Percentiles rank a stretch among this genome's conserved stretches.
These are phyloP conservation scores for Verticillium nonalfalfae DNA, from an alignment of 2,329 filamentous ascomycete species.

Conservation along the genomic window DNA sequence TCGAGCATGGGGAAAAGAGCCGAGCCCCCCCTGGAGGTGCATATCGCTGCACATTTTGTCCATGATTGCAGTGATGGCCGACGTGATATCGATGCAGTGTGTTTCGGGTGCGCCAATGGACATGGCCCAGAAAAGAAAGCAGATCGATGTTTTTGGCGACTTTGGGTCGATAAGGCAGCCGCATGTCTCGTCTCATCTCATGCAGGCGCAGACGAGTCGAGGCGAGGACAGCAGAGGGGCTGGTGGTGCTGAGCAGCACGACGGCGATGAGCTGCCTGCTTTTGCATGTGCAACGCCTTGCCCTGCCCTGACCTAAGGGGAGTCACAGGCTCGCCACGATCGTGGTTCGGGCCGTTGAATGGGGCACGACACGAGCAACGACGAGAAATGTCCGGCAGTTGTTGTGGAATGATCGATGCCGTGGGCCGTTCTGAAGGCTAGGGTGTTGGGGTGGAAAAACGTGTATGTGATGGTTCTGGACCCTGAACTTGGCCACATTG, in stretches of 20 bases:
- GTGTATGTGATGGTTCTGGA: neutral
- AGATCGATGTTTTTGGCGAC: neutral
- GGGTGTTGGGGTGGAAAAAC: neutral
- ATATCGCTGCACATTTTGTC: neutral
- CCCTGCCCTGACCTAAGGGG: no score
- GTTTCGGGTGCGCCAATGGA: neutral
- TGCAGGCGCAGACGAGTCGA: no score
- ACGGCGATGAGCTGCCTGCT: no score
- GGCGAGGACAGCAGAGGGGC: no score
- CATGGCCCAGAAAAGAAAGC: neutral
- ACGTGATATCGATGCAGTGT: neutral
- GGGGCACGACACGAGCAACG: neutral
- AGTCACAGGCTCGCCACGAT: neutral
- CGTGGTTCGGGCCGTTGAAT: neutral
- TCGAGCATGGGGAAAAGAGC: constrained; percentile 5
- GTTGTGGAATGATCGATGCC: neutral
- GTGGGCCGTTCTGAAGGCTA: neutral
- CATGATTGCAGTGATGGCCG: neutral
- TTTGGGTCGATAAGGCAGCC: neutral
- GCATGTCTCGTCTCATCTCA: neutral
- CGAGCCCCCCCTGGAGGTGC: neutral
- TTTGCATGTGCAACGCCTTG: no score
- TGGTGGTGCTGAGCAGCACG: neutral
- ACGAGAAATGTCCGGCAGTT: neutral
- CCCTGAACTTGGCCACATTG: neutral